Evolutionary conservation across 352 stramenopile genomes (phyloP).

Genomic region (Phytopythium chamaehyphon): DNA sequence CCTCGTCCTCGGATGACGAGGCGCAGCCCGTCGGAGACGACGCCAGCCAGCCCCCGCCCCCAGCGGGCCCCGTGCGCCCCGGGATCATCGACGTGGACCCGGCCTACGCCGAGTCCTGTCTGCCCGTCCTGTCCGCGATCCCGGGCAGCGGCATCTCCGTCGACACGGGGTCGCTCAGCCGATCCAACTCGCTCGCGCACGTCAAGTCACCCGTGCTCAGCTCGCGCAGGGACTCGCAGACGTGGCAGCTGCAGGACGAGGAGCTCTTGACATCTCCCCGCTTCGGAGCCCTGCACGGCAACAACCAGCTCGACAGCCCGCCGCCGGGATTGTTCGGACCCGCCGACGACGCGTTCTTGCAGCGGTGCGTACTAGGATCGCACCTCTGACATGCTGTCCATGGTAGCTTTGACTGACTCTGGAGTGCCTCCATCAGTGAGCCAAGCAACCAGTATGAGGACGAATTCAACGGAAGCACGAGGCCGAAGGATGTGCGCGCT

Average conservation of each 20-base stretch:
- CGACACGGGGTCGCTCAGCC: conserved; percentile 28
- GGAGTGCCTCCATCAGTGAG: conserved; percentile 15
- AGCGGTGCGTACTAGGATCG: conserved; percentile 29
- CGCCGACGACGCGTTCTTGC: conserved; percentile 21
- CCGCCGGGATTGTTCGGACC: conserved; percentile 24
- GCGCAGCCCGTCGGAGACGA: conserved; percentile 10
- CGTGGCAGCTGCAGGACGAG: conserved; percentile 67
- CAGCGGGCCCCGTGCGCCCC: conserved; percentile 6
- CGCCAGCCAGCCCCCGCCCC: conserved; percentile 1
- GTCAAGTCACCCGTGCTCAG: conserved; percentile 59
- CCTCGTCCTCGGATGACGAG: conserved; percentile 38
- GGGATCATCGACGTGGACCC: conserved; percentile 25
- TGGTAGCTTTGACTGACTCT: conserved; percentile 7
- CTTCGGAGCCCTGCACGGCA: conserved; percentile 27
- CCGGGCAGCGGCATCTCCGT: conserved; percentile 41
- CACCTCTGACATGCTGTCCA: neutral
- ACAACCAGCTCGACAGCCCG: conserved; percentile 11
- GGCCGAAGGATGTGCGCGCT: conserved; percentile 64
- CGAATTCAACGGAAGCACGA: conserved; percentile 24
- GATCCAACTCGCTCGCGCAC: conserved; percentile 21
- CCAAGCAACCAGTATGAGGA: conserved; percentile 29
- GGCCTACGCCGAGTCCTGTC: conserved; percentile 41
- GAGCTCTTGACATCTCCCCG: conserved; percentile 57
- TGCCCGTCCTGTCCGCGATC: conserved; percentile 41
- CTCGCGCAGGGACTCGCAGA: conserved; percentile 56